A percentile compares a stretch with the other conserved stretches of the same genome.
These are phyloP conservation scores for Penicillium sp. DNA, from an alignment of 2,329 filamentous ascomycete genomes.

Conservation along the genomic window DNA sequence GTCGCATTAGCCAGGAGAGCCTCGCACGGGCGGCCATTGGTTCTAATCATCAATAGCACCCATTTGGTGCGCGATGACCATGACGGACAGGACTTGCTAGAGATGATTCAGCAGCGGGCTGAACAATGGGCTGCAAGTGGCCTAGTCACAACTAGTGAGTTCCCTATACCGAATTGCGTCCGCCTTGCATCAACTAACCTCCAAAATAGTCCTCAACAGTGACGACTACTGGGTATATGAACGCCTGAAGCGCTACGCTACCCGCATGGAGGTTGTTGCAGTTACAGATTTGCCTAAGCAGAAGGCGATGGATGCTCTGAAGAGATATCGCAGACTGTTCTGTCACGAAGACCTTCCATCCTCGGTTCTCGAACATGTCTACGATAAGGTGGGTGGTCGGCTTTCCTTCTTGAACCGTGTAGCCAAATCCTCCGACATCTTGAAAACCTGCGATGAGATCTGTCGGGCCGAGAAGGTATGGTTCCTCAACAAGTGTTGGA, in stretches of 20 bases:
- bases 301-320: conserved; percentile 74
- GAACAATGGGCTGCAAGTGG: conserved; percentile 95
- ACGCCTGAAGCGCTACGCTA: conserved; percentile 85
- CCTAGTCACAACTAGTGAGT: conserved; percentile 68
- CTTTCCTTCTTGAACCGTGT: conserved; percentile 86
- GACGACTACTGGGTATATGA: conserved; percentile 99
- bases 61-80: conserved; percentile 90
- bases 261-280: conserved; percentile 89
- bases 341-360: conserved; percentile 59
- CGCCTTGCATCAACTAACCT: neutral
- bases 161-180: neutral
- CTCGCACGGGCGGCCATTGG: conserved; percentile 65
- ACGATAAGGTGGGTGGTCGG: conserved; percentile 82
- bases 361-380: conserved; percentile 70
- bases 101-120: conserved; percentile 90
- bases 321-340: conserved; percentile 78
- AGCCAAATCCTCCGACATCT: conserved; percentile 81
- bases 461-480: conserved; percentile 72
- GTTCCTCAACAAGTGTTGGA: conserved; percentile 78
- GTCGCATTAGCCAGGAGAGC: conserved; percentile 71
- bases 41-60: conserved; percentile 93
- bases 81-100: conserved; percentile 87
- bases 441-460: conserved; percentile 72
- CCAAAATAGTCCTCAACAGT: conserved; percentile 76
- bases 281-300: conserved; percentile 79